These are phyloP conservation scores for Volutella citrinella DNA, from an alignment of 2,329 filamentous ascomycete genomes.

Conservation along the genomic window DNA sequence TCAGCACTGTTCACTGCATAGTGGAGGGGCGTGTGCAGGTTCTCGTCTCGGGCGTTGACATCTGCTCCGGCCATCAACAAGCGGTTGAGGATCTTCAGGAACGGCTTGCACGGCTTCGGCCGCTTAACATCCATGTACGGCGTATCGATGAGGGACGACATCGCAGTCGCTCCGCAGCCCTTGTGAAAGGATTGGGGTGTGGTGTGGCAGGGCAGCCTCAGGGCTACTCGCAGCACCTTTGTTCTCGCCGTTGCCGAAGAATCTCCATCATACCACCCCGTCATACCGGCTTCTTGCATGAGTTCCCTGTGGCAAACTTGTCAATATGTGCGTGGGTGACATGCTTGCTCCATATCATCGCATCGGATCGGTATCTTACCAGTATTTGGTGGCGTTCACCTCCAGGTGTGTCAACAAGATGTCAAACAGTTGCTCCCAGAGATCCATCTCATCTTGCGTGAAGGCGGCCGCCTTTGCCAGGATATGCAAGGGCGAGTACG, in stretches of 20 bases:
- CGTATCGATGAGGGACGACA: too few relatives aligned
- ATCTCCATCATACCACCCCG: too few relatives aligned
- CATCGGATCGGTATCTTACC: slow-evolving; percentile 8
- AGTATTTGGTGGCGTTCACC: slow-evolving; percentile 14
- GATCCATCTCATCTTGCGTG: neutral
- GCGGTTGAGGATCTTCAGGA: slow-evolving; percentile 7
- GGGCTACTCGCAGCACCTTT: too few relatives aligned
- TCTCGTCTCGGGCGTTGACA: slow-evolving; percentile 14
- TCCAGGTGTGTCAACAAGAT: slow-evolving; percentile 16
- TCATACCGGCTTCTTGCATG: slow-evolving; percentile 10
- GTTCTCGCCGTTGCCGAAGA: too few relatives aligned
- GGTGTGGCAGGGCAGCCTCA: too few relatives aligned
- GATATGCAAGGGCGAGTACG: slow-evolving; percentile 13
- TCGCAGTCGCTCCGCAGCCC: too few relatives aligned
- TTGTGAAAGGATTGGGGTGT: too few relatives aligned
- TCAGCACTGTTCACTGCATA: slow-evolving; percentile 4
- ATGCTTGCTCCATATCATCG: too few relatives aligned
- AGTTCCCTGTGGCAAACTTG: slow-evolving; percentile 13
- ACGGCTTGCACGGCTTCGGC: neutral
- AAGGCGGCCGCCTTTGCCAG: slow-evolving; percentile 10
- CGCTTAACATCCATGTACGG: neutral
- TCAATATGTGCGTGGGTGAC: slow-evolving; percentile 8
- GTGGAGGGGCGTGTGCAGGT: slow-evolving; percentile 12
- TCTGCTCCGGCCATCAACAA: slow-evolving; percentile 14
- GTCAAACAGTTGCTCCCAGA: slow-evolving; percentile 9